Conservation (phyloP, 345 rosid genomes). For the Triadica sebifera region DNA sequence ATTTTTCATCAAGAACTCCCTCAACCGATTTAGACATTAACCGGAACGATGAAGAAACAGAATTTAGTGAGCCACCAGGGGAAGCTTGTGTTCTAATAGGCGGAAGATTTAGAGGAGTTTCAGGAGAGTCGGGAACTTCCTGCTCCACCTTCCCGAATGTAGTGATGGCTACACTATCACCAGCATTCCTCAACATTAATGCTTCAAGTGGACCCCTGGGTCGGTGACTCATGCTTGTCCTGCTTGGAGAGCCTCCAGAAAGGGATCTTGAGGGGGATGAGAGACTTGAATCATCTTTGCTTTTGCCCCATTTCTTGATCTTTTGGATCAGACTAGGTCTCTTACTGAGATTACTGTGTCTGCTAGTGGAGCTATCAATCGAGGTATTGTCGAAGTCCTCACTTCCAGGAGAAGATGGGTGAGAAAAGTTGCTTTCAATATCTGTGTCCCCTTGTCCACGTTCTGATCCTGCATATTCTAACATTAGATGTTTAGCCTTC, state of each 20-base stretch:
- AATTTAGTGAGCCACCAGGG: slow-evolving; percentile 54
- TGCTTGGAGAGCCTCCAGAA: slow-evolving; percentile 72
- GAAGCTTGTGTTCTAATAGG: slow-evolving; percentile 51
- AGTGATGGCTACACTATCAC: slow-evolving; percentile 78
- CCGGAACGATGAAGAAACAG: slow-evolving; percentile 71
- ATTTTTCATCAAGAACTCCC: slow-evolving; percentile 72
- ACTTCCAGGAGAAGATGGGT: slow-evolving; percentile 90
- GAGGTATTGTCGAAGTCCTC: slow-evolving; percentile 89
- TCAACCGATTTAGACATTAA: slow-evolving; percentile 90
- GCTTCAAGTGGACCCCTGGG: slow-evolving; percentile 83
- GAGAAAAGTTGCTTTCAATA: slow-evolving; percentile 79
- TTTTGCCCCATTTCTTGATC: slow-evolving; percentile 85
- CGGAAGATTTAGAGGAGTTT: slow-evolving; percentile 46
- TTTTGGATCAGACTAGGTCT: slow-evolving; percentile 74
- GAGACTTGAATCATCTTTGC: slow-evolving; percentile 78
- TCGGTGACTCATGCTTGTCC: slow-evolving; percentile 58
- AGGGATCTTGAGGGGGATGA: slow-evolving; percentile 71
- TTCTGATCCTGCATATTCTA: slow-evolving; percentile 91
- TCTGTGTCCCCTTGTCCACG: slow-evolving; percentile 96
- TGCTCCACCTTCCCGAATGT: slow-evolving; percentile 71
- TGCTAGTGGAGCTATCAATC: slow-evolving; percentile 74
- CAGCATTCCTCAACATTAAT: slow-evolving; percentile 83
- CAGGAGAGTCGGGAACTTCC: slow-evolving; percentile 59
- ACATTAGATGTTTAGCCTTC: slow-evolving; percentile 74
- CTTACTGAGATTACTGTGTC: slow-evolving; percentile 70